Base-by-base conservation (phyloP, 2,329 filamentous ascomycete genomes). In the Aspergillus quadrilineatus region DNA sequence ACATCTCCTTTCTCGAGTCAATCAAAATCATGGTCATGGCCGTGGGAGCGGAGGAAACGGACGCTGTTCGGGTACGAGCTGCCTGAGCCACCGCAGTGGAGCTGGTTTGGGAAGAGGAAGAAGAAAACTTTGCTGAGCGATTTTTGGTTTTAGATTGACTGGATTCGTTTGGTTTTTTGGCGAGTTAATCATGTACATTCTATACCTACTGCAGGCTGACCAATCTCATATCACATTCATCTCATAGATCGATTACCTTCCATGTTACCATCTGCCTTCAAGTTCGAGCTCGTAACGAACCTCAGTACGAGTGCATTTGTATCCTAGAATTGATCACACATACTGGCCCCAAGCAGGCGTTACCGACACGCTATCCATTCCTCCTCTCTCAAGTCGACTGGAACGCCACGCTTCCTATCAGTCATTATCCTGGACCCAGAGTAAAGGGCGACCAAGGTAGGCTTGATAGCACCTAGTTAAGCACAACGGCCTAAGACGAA, bases 21-120 rank as follows among this genome's bases (percentile, higher is more conserved):
- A 29, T 57, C 54, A 7, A 15, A 32, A 6, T 41, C 58, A 8
- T 68, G 61, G 65, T 53, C 58, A 0, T 70, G 64, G 67, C 62
- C 60, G 7, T 63, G 64, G 61, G 54, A 64, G 26, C 58, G 37
- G 12, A 59, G 51, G 12, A 56, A 55, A 42, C 56, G 48, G 10
- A 55, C 59, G 22, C 28, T 60, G 26, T 52, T 63, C 8, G 61
- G 59, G 10, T 37, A 58, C 4, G 50, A 63, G 22, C 26, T 64
- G n/a, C 57, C 61, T 1, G 14, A 10, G 28, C 50, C 50, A 51
- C 41, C 54, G 17, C 39, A 49, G 12, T 53, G 49, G 55, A 42
- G 45, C 8, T 53, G 39, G 50, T 36, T 50, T 12, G 7, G 28
- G 7, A 17, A 28, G 41, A 57, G 45, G 55, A 53, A 39, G 45